Conservation (phyloP, 148 eudicot genomes). For the Vaccinium corymbosum region DNA sequence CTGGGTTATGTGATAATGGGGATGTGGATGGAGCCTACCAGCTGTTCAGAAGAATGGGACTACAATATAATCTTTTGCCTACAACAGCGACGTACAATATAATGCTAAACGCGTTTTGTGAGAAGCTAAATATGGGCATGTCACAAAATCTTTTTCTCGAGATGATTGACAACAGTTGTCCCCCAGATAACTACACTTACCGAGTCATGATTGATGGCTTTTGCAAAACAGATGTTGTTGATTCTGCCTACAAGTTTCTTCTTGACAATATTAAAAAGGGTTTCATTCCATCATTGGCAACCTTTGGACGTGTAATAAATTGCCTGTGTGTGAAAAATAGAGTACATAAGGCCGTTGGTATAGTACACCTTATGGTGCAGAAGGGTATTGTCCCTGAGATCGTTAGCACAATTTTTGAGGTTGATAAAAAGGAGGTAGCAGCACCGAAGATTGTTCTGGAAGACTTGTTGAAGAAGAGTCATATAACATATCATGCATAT, state of each 20-base stretch:
- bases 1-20: slow-evolving; percentile 68
- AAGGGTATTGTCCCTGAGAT: slow-evolving; percentile 81
- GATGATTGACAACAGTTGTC: slow-evolving; percentile 54
- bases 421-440: slow-evolving; percentile 76
- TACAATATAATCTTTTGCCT: slow-evolving; percentile 43
- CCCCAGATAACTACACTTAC: slow-evolving; percentile 67
- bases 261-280: slow-evolving; percentile 51
- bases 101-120: slow-evolving; percentile 63
- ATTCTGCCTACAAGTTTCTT: slow-evolving; percentile 61
- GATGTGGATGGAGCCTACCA: slow-evolving; percentile 60
- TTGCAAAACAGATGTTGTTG: slow-evolving; percentile 67
- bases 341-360: slow-evolving; percentile 63
- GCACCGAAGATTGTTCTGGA: slow-evolving; percentile 96
- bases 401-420: slow-evolving; percentile 66
- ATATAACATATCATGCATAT: slow-evolving; percentile 81
- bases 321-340: slow-evolving; percentile 73
- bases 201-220: slow-evolving; percentile 82
- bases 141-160: slow-evolving; percentile 59
- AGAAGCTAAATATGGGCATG: slow-evolving; percentile 61
- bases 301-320: slow-evolving; percentile 87
- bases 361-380: slow-evolving; percentile 67
- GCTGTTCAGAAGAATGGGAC: slow-evolving; percentile 53
- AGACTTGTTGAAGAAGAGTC: slow-evolving; percentile 75
- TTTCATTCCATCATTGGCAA: slow-evolving; percentile 57
- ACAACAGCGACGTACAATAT: slow-evolving; percentile 77